A percentile compares a stretch with the other conserved stretches of the same genome.
Evolutionary conservation across 352 stramenopile species (phyloP).

Genomic region (Phytophthora constricta): DNA sequence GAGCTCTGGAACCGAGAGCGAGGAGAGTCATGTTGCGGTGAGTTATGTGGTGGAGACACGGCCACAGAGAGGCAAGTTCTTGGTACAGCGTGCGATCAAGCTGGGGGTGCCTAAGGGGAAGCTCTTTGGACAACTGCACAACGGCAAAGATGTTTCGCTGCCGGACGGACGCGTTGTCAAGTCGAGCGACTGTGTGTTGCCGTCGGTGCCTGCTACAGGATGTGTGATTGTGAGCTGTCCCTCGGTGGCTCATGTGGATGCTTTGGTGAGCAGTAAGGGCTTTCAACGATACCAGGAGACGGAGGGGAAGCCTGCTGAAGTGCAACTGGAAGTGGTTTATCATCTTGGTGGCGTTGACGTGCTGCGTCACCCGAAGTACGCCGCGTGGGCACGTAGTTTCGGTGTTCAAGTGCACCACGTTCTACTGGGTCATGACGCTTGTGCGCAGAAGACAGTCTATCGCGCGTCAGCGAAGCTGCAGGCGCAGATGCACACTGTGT

Average conservation of each 20-base stretch:
- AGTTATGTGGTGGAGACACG: slow-evolving; percentile 83
- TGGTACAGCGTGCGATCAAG: slow-evolving; percentile 71
- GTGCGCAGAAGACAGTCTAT: slow-evolving; percentile 75
- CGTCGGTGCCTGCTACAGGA: slow-evolving; percentile 56
- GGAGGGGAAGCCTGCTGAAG: slow-evolving; percentile 21
- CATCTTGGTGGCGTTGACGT: slow-evolving; percentile 60
- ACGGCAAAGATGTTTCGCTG: slow-evolving; percentile 81
- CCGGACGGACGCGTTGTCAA: slow-evolving; percentile 65
- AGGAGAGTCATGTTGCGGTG: slow-evolving; percentile 48
- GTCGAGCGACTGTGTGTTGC: slow-evolving; percentile 73
- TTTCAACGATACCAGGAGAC: slow-evolving; percentile 56
- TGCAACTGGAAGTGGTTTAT: slow-evolving; percentile 70
- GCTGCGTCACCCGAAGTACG: slow-evolving; percentile 64
- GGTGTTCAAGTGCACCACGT: slow-evolving; percentile 67
- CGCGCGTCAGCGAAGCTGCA: slow-evolving; percentile 74
- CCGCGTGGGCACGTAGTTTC: slow-evolving; percentile 63
- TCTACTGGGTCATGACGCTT: slow-evolving; percentile 52
- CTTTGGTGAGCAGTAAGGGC: slow-evolving; percentile 44
- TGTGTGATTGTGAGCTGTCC: slow-evolving; percentile 72
- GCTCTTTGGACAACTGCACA: slow-evolving; percentile 80
- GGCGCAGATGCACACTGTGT: slow-evolving; percentile 71
- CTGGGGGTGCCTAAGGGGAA: slow-evolving; percentile 80
- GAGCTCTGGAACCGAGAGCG: slow-evolving; percentile 3
- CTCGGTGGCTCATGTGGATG: slow-evolving; percentile 62
- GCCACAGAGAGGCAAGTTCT: slow-evolving; percentile 76